Percentiles rank a stretch among this genome's conserved stretches.
phyloP scores from a whole-genome alignment of 1,284 basidiomycete species.

The Cryptococcus sp. region DNA sequence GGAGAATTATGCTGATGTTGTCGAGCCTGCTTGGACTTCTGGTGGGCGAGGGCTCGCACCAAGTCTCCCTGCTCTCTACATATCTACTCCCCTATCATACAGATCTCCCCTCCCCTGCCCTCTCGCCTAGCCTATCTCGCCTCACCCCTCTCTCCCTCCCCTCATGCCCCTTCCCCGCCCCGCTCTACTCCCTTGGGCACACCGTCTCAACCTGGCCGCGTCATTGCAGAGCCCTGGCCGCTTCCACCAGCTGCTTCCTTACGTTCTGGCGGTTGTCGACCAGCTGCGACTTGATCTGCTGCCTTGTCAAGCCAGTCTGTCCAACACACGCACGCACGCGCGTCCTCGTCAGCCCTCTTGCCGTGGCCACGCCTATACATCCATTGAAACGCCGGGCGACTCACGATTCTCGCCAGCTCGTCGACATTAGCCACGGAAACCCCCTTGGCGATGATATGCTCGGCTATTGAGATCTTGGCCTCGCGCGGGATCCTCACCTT shows the following conservation, averaged over 20 bases:
- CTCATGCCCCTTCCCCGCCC: too few species aligned
- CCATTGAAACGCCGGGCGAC: conserved; percentile 4
- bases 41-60: too few species aligned
- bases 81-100: too few species aligned
- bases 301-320: conserved; percentile 34
- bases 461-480: conserved; percentile 20
- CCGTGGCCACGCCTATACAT: too few species aligned
- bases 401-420: conserved; percentile 20
- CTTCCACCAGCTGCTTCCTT: conserved; percentile 23
- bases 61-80: too few species aligned
- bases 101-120: too few species aligned
- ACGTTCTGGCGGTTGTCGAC: conserved; percentile 30
- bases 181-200: too few species aligned
- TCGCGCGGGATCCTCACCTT: conserved; percentile 20
- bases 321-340: not conserved
- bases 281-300: conserved; percentile 34
- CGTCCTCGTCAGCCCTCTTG: not conserved
- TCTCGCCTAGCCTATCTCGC: too few species aligned
- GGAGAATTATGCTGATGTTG: too few species aligned
- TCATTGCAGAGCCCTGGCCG: conserved; percentile 10
- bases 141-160: too few species aligned
- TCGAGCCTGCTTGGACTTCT: too few species aligned
- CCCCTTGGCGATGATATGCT: conserved; percentile 25
- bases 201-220: too few species aligned
- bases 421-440: conserved; percentile 19